phyloP scores from a whole-genome alignment of 768 basidiomycete genomes.

The Leccinellum rugosiceps region DNA sequence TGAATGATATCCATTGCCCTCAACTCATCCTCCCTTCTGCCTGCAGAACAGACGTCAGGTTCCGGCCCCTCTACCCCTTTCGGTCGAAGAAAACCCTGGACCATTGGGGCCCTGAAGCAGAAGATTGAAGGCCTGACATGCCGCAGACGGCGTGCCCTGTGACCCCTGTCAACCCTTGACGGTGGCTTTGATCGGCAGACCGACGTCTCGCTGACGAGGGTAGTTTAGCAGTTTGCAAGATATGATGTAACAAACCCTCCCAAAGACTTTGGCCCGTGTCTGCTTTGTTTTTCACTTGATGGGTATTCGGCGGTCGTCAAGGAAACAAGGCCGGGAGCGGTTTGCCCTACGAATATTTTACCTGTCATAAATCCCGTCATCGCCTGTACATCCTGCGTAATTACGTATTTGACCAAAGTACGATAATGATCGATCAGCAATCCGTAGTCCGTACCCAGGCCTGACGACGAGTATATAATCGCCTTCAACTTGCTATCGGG shows the following conservation, averaged over 20 bases:
- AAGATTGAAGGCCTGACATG: constrained; percentile 33
- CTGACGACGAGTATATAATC: background rate
- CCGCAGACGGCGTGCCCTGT: constrained; percentile 48
- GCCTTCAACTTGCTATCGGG: background rate
- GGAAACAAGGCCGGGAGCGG: background rate
- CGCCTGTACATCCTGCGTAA: background rate
- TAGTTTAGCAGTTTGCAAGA: constrained; percentile 38
- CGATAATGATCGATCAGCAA: constrained; percentile 7
- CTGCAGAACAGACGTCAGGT: constrained; percentile 28
- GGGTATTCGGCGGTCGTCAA: background rate
- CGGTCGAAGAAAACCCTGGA: constrained; percentile 47
- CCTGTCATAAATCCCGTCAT: background rate
- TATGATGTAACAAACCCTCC: constrained; percentile 45
- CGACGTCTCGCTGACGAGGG: constrained; percentile 47
- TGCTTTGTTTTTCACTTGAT: background rate
- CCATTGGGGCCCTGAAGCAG: constrained; percentile 32
- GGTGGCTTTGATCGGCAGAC: constrained; percentile 42
- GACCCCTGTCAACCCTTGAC: constrained; percentile 39
- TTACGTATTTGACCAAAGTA: background rate
- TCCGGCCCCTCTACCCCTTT: constrained; percentile 40
- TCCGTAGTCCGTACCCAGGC: background rate
- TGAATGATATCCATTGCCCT: background rate
- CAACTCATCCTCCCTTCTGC: constrained; percentile 20
- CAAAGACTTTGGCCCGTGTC: constrained; percentile 41
- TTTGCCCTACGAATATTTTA: background rate